Conservation (phyloP, 225 moss, liverwort and hornwort genomes). For the Antitrichia curtipendula region DNA sequence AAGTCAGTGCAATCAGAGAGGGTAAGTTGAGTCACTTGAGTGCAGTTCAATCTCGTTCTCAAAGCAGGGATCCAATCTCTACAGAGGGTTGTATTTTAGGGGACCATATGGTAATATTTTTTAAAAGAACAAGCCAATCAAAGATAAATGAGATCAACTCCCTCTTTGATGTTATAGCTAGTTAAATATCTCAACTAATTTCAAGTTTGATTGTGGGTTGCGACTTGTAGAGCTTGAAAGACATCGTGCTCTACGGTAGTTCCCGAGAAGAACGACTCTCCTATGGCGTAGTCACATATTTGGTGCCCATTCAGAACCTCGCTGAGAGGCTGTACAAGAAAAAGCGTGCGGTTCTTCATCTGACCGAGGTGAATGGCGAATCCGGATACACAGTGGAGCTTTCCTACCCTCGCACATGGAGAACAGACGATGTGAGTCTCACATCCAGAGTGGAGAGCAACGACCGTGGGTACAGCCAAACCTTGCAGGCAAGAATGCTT, state of each 20-base stretch:
- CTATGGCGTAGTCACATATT: constrained; percentile 8
- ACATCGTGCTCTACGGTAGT: neutral
- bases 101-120: neutral
- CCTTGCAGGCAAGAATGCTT: neutral
- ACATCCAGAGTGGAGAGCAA: constrained; percentile 5
- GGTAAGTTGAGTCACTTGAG: neutral
- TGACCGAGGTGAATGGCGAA: constrained; percentile 6
- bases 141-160: neutral
- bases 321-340: constrained; percentile 2
- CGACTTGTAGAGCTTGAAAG: neutral
- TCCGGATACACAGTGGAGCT: constrained; percentile 7
- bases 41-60: neutral
- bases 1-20: neutral
- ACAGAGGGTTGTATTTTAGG: neutral
- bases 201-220: neutral
- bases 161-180: neutral
- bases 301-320: constrained; percentile 7
- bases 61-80: neutral
- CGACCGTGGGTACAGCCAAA: constrained; percentile 12
- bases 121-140: neutral
- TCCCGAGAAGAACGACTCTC: constrained; percentile 5
- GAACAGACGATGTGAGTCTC: neutral
- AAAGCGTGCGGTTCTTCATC: neutral
- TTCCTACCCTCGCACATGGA: constrained; percentile 19
- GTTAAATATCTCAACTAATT: neutral